Base-by-base conservation (phyloP, 345 rosid species). In the Draba incana region DNA sequence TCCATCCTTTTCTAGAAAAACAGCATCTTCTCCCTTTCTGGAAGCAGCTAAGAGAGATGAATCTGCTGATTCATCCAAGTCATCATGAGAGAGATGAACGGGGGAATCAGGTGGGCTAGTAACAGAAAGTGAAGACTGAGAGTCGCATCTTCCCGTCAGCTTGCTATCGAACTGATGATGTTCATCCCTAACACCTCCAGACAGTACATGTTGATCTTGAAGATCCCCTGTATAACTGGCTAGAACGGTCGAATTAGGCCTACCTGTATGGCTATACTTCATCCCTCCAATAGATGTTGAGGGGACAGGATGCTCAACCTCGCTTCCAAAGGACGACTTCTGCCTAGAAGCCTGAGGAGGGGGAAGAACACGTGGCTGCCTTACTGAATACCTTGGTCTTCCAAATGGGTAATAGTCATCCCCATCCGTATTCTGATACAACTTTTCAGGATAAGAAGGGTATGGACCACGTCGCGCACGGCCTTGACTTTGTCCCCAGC, bases 91-190 rank as follows among this genome's bases (percentile, higher is more conserved):
- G 60, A 95, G 83, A 79, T 84, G 93, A 67, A 82, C 76, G 0
- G 97, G 99, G 74, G 99, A 92, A 79, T 79, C 86, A 66, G 98
- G 99, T 6, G 98, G 89, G 75, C 98, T 95, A 43, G 98, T 74
- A 71, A 95, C 90, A 54, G 90, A 92, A 27, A 95, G 85, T 28
- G 99, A 95, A 64, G 98, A 95, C 81, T 86, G 98, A 37, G 99
- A 95, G 71, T 88, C 97, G 57, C 96, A 91, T 70, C 84, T 80
- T 42, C 77, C 79, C 45, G 87, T 67, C 57, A 80, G 55, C 50
- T 73, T 78, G 59, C 69, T 72, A 76, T 83, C 87, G 43, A 83
- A 64, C 42, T 75, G 82, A 72, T 51, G 80, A 28, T 54, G 79
- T 73, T 71, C 85, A 64, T 72, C 78, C 63, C 53, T 76, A 66